Percentiles rank a stretch among this genome's conserved stretches.
Evolutionary conservation across 139 green algal species (phyloP).

Genomic region (Microglena sp.): DNA sequence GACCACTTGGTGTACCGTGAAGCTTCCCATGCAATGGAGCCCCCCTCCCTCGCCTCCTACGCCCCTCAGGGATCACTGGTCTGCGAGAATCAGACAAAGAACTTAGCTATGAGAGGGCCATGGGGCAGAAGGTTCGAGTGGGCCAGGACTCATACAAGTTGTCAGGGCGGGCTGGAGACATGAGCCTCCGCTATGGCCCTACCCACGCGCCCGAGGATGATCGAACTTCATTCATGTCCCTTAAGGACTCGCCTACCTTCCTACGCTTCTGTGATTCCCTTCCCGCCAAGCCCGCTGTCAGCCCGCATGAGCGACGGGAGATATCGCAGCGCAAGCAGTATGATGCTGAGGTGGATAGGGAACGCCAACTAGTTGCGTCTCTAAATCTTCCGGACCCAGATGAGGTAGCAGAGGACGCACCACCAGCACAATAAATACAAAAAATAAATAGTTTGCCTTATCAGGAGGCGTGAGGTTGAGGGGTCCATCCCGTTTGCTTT

Average conservation of each 20-base stretch:
- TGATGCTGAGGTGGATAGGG: not conserved
- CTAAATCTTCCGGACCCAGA: not conserved
- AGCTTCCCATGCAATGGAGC: slow-evolving; percentile 9
- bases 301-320: slow-evolving; percentile 22
- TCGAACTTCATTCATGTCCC: slow-evolving; percentile 16
- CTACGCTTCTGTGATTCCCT: slow-evolving; percentile 23
- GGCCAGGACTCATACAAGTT: slow-evolving; percentile 18
- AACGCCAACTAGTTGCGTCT: not conserved
- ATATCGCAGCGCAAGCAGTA: not conserved
- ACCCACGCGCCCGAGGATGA: slow-evolving; percentile 24
- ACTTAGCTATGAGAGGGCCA: slow-evolving; percentile 14
- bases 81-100: slow-evolving; percentile 28
- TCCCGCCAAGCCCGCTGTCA: slow-evolving; percentile 20
- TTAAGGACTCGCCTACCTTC: slow-evolving; percentile 34
- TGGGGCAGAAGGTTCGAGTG: slow-evolving; percentile 30
- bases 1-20: not conserved
- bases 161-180: slow-evolving; percentile 22
- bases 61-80: slow-evolving; percentile 18
- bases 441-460: no score
- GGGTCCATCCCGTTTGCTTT: no score
- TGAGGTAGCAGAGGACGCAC: no score
- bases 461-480: no score
- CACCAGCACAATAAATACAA: no score
- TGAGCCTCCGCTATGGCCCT: slow-evolving; percentile 17
- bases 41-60: slow-evolving; percentile 13